Conservation (phyloP, 441 rosid species). For the Brassica hybrid region DNA sequence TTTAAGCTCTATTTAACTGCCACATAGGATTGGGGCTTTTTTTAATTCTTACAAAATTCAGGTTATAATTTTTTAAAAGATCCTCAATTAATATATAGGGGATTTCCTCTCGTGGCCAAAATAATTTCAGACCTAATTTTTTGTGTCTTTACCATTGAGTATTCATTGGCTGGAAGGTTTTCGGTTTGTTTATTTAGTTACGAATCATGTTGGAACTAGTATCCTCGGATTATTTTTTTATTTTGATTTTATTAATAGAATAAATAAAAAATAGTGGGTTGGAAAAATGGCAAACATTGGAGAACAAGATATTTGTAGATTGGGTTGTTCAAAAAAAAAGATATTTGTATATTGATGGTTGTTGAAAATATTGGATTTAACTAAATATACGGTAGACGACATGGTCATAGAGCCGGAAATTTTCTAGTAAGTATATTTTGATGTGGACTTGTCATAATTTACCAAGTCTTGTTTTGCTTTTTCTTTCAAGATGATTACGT, state of each 20-base stretch:
- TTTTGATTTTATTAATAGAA: neutral
- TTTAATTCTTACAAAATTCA: no score
- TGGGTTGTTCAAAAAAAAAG: no score
- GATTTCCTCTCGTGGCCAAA: neutral
- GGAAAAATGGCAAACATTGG: neutral
- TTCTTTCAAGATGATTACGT: constrained; percentile 14
- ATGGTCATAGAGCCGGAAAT: neutral
- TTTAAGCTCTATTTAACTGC: no score
- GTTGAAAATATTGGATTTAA: constrained; percentile 23
- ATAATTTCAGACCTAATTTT: neutral
- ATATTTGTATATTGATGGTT: neutral
- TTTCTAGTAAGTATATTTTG: constrained; percentile 9
- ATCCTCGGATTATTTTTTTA: neutral
- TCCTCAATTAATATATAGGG: no score
- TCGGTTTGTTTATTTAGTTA: constrained; percentile 16
- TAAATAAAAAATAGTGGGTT: neutral
- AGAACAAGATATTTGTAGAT: no score
- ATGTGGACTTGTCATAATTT: constrained; percentile 14
- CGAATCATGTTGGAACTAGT: neutral
- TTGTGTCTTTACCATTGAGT: neutral
- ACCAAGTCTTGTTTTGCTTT: constrained; percentile 23
- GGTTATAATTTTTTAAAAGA: no score
- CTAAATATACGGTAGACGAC: constrained; percentile 16
- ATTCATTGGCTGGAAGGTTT: neutral
- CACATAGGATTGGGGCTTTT: no score